These are phyloP conservation scores for Termitomyces titanicus DNA, from an alignment of 768 basidiomycete species.

Conservation along the genomic window DNA sequence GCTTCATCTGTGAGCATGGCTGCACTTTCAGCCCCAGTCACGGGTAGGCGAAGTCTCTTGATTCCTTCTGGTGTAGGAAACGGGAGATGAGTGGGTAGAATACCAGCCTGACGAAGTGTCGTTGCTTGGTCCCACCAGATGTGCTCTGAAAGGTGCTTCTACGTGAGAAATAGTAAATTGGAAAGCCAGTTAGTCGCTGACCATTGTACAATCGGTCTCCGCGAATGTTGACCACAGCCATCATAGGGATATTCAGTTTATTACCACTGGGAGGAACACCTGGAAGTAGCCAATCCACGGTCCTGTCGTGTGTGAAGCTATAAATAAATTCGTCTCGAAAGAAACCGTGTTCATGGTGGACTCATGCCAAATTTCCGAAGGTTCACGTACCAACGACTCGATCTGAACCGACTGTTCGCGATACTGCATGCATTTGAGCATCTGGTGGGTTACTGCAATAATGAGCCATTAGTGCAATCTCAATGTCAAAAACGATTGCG, in stretches of 20 bases:
- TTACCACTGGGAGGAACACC: slow-evolving; percentile 50
- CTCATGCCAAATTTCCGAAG: neutral
- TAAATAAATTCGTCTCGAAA: slow-evolving; percentile 49
- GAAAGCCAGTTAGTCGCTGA: slow-evolving; percentile 6
- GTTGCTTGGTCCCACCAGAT: slow-evolving; percentile 46
- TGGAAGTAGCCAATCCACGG: slow-evolving; percentile 47
- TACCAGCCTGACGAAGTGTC: slow-evolving; percentile 31
- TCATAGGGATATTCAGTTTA: slow-evolving; percentile 46
- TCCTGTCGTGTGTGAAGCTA: slow-evolving; percentile 39
- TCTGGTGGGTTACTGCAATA: slow-evolving; percentile 43
- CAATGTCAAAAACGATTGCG: too few relatives aligned
- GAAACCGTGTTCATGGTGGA: neutral
- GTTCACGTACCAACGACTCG: slow-evolving; percentile 41
- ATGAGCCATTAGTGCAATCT: neutral
- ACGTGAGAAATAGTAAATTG: neutral
- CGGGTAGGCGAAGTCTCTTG: slow-evolving; percentile 29
- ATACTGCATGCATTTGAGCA: slow-evolving; percentile 38
- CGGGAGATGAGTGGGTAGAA: slow-evolving; percentile 31
- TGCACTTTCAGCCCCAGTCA: slow-evolving; percentile 33
- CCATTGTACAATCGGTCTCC: slow-evolving; percentile 36
- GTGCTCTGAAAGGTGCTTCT: slow-evolving; percentile 26
- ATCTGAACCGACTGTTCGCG: slow-evolving; percentile 49
- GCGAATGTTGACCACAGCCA: slow-evolving; percentile 51
- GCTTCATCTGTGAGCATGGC: slow-evolving; percentile 33
- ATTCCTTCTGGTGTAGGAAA: slow-evolving; percentile 19